phyloP scores from a whole-genome alignment of 306 rosid species.

The Hippophae tibetana region DNA sequence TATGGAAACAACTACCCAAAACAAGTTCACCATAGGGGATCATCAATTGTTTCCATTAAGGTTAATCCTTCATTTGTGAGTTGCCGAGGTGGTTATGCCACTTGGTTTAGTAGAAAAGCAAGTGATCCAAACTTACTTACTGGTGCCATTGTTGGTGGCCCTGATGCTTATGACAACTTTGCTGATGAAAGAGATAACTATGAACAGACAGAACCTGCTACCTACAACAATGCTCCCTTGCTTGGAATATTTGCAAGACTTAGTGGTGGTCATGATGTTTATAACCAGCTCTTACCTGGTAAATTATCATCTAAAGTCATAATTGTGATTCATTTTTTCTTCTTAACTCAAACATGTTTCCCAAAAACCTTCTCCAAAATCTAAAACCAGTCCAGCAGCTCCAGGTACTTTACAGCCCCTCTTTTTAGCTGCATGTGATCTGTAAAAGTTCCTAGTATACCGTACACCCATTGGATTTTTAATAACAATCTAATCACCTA shows the following conservation, averaged over 20 bases:
- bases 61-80: slow-evolving; percentile 61
- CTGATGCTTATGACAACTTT: slow-evolving; percentile 93
- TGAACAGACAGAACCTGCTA: slow-evolving; percentile 97
- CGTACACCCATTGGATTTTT: no score
- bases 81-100: slow-evolving; percentile 87
- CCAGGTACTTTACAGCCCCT: slow-evolving; percentile 44
- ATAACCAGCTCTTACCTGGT: slow-evolving; percentile 94
- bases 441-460: no score
- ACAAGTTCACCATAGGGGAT: slow-evolving; percentile 84
- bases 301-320: background rate
- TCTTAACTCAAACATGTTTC: slow-evolving; percentile 24
- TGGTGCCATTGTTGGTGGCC: slow-evolving; percentile 95
- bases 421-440: background rate
- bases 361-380: slow-evolving; percentile 31
- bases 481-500: no score
- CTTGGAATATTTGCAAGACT: slow-evolving; percentile 78
- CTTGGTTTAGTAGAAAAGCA: slow-evolving; percentile 69
- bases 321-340: background rate
- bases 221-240: slow-evolving; percentile 97
- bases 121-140: slow-evolving; percentile 76
- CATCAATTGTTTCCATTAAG: slow-evolving; percentile 87
- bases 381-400: slow-evolving; percentile 47
- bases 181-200: slow-evolving; percentile 92
- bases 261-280: slow-evolving; percentile 49
- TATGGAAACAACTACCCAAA: slow-evolving; percentile 82